Evolutionary conservation across 495 filamentous ascomycete genomes (phyloP).

Genomic region (Neurospora sp.): DNA sequence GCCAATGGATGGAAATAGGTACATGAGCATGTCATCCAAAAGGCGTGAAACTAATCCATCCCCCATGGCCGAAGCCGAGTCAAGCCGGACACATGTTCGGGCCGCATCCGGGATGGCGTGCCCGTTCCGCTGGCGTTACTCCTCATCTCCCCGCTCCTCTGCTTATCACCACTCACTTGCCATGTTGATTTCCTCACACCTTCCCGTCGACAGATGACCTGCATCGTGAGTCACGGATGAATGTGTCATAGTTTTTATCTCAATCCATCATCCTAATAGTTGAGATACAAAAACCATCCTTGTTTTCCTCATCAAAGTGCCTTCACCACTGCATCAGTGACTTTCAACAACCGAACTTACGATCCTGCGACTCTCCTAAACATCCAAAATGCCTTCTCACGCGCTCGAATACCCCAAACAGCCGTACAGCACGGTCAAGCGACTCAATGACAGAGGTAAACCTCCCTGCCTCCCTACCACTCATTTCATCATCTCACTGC

Average conservation of each 20-base stretch:
- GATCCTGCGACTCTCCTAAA: no score
- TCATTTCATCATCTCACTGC: neutral
- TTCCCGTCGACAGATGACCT: neutral
- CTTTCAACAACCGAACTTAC: no score
- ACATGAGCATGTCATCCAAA: neutral
- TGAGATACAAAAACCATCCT: no score
- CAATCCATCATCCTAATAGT: no score
- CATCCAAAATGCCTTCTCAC: conserved; percentile 33
- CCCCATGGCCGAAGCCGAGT: neutral
- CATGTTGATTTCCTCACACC: neutral
- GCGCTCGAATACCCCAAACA: conserved; percentile 58
- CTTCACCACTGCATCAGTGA: no score
- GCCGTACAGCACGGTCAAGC: conserved; percentile 59
- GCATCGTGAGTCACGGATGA: neutral
- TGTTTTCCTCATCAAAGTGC: no score
- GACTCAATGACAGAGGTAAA: conserved; percentile 57
- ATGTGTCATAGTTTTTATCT: neutral
- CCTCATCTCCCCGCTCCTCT: neutral
- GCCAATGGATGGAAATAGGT: no score
- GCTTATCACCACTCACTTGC: neutral
- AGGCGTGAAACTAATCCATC: neutral
- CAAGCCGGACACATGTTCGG: neutral
- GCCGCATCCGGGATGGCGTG: neutral
- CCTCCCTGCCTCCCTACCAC: neutral
- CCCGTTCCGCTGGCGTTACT: neutral